These are phyloP conservation scores for Penicillium carneum DNA, from an alignment of 2,329 filamentous ascomycete genomes.

Conservation along the genomic window DNA sequence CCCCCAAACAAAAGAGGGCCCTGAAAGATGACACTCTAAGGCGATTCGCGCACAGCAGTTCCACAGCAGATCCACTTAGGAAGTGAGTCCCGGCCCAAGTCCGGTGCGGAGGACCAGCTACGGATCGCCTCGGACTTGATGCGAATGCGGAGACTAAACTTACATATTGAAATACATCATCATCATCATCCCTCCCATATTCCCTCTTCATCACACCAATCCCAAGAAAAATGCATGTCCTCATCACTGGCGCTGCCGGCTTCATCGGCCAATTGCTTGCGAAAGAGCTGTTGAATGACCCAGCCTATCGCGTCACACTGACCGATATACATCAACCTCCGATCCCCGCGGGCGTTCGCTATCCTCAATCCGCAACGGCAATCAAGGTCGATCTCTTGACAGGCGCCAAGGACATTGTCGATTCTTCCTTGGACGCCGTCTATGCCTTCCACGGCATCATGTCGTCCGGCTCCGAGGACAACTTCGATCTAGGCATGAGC, in stretches of 20 bases:
- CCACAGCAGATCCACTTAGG: conserved; percentile 25
- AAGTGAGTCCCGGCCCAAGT: conserved; percentile 35
- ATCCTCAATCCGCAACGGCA: conserved; percentile 60
- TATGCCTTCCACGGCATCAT: conserved; percentile 74
- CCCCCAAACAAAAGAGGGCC: neutral
- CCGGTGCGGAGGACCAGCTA: conserved; percentile 39
- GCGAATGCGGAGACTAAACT: conserved; percentile 45
- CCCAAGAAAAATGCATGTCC: conserved; percentile 55
- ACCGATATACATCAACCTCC: conserved; percentile 65
- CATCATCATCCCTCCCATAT: neutral
- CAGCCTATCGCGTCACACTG: conserved; percentile 59
- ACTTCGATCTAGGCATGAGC: conserved; percentile 65
- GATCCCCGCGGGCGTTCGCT: conserved; percentile 57
- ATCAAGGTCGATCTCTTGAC: conserved; percentile 63
- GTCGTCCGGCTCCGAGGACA: conserved; percentile 68
- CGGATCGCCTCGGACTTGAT: conserved; percentile 45
- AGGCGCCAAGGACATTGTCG: conserved; percentile 49
- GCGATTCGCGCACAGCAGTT: conserved; percentile 16
- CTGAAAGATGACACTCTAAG: conserved; percentile 6
- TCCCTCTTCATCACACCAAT: neutral
- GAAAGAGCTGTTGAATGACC: conserved; percentile 60
- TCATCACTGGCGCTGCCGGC: conserved; percentile 70
- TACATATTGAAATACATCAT: conserved; percentile 1
- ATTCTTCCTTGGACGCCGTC: conserved; percentile 59
- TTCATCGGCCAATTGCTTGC: conserved; percentile 70